Evolutionary conservation across 768 basidiomycete genomes (phyloP), one percentile per base, ranked within the genome.

Genomic region (Lentinula lateritia): DNA sequence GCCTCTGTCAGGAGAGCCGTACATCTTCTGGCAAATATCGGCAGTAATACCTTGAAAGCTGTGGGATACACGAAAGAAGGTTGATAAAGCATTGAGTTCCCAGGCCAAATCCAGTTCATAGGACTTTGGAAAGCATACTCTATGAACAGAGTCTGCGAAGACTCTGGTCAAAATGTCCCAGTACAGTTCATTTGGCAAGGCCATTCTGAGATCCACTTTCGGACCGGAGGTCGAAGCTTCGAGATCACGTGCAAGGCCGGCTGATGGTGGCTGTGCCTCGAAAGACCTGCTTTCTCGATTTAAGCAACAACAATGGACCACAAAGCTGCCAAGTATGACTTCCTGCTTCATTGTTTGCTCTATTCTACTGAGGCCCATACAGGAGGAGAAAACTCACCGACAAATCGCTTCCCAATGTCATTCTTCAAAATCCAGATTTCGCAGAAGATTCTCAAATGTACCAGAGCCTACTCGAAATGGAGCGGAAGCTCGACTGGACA

Each of bases 401-500:
- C 72, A 92, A 88, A 75, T 80, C 82, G 39, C 76, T 96, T 39
- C 91, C 93, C 0, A 86, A 88, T 79, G 84, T 83, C 56, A 80
- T 95, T 39, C 79, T 88, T 5, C 86, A 92, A 63, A 80, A 85
- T 66, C 85, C 88, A 16, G 85, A 87, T 53, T 92, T 92, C 68
- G 83, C 88, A 1, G 81, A 84, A 66, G 93, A 96, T 71, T 92
- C 92, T 23, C 79, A 77, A 61, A 92, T 95, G 83, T 97, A 96
- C 73, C 85, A 88, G 62, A 87, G 92, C 67, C 76, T 97, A 43
- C 73, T 95, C 32, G 88, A 90, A 65, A 92, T 92, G 86, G 95
- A 97, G 71, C 83, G 90, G 61, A 92, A 89, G 70, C 77, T 98
- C 15, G 95, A 98, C 73, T 97, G 95, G 95, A 95, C 93, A 3